Percentiles rank a stretch among this genome's conserved stretches.
These are phyloP conservation scores for Oryza punctata DNA, from an alignment of 176 grass and related monocot species.

Conservation along the genomic window DNA sequence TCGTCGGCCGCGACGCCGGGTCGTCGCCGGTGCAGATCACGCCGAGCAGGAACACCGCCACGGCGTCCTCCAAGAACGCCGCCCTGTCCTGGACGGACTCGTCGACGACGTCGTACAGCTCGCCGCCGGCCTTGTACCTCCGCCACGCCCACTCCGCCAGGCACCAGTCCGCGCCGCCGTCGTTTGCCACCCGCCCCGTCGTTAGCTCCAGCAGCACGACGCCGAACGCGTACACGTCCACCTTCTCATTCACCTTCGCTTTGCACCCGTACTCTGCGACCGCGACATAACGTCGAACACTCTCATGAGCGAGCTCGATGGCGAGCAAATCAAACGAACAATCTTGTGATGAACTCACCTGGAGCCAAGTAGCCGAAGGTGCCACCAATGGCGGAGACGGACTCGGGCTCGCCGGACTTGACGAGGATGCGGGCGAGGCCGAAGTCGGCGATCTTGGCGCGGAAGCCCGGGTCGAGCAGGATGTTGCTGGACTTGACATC, in stretches of 20 bases:
- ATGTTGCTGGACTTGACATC: constrained; percentile 89
- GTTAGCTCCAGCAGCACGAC: constrained; percentile 73
- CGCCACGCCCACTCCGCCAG: constrained; percentile 62
- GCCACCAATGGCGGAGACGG: constrained; percentile 41
- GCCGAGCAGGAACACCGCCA: constrained; percentile 48
- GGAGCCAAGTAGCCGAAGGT: constrained; percentile 88
- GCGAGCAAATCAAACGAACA: neutral
- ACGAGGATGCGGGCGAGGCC: constrained; percentile 58
- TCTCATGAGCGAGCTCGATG: neutral
- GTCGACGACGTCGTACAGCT: constrained; percentile 38
- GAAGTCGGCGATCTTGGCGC: constrained; percentile 67
- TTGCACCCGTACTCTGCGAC: constrained; percentile 46
- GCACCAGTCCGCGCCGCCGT: constrained; percentile 18
- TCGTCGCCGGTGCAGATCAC: constrained; percentile 51
- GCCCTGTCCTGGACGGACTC: constrained; percentile 14
- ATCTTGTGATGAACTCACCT: constrained; percentile 21
- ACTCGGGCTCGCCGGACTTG: constrained; percentile 48
- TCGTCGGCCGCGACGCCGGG: constrained; percentile 46
- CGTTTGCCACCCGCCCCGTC: constrained; percentile 47
- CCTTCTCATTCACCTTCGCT: constrained; percentile 60
- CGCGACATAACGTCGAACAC: neutral
- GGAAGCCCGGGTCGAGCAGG: constrained; percentile 56
- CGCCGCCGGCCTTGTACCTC: constrained; percentile 16
- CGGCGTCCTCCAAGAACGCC: constrained; percentile 44
- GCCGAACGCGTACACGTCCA: constrained; percentile 82